A percentile compares a stretch with the other conserved stretches of the same genome.
Evolutionary conservation across 1,139 yeast genomes (phyloP).

Genomic region (Hyphopichia burtonii): DNA sequence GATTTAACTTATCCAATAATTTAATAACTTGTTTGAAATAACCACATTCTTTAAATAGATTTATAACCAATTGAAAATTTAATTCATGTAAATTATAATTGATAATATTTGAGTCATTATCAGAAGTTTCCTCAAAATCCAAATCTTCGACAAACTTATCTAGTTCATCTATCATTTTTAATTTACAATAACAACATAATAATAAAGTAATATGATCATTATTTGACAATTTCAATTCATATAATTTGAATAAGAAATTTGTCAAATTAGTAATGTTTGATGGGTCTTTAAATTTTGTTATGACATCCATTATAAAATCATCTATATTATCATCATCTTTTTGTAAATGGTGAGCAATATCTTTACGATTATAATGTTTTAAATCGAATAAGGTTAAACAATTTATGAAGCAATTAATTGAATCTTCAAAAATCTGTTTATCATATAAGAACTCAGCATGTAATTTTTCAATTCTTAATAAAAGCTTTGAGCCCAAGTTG

Average conservation of each 20-base stretch:
- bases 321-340: constrained; percentile 24
- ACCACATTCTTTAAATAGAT: constrained; percentile 75
- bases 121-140: constrained; percentile 16
- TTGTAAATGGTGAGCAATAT: constrained; percentile 4
- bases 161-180: constrained; percentile 61
- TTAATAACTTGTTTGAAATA: constrained; percentile 68
- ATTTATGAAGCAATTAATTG: constrained; percentile 65
- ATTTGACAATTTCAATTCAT: constrained; percentile 53
- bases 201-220: constrained; percentile 81
- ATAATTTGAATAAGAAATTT: constrained; percentile 58
- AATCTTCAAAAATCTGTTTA: constrained; percentile 62
- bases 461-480: constrained; percentile 56
- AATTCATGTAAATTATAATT: constrained; percentile 38
- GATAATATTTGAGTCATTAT: not conserved
- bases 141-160: constrained; percentile 54
- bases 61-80: constrained; percentile 70
- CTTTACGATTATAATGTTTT: constrained; percentile 2
- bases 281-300: constrained; percentile 82
- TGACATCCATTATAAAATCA: constrained; percentile 71
- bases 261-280: constrained; percentile 69
- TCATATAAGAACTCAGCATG: constrained; percentile 74
- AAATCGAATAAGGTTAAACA: constrained; percentile 27
- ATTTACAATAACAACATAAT: constrained; percentile 79
- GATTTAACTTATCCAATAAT: constrained; percentile 69
- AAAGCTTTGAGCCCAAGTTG: constrained; percentile 32